Conservation (phyloP, 306 rosid species). For the Quillaja saponaria region DNA sequence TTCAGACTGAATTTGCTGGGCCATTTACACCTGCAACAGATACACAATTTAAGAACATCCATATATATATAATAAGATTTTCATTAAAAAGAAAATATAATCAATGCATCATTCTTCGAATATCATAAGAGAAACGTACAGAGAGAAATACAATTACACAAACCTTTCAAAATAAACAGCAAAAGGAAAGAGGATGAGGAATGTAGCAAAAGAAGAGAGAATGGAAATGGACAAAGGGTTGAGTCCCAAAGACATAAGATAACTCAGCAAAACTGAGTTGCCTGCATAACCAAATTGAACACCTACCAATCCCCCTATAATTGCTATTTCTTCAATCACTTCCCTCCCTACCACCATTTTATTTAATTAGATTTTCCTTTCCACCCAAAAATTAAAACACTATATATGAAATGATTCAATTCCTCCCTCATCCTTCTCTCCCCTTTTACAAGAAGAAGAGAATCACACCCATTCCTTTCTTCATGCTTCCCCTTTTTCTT, state of each 20-base stretch:
- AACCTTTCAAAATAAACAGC: slow-evolving; percentile 80
- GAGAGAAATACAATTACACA: neutral
- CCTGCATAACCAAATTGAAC: slow-evolving; percentile 71
- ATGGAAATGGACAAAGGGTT: slow-evolving; percentile 58
- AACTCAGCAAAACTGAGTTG: slow-evolving; percentile 56
- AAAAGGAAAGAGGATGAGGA: slow-evolving; percentile 62
- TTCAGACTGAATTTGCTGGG: slow-evolving; percentile 48
- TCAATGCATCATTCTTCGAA: neutral
- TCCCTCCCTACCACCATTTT: slow-evolving; percentile 19
- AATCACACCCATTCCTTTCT: slow-evolving; percentile 1
- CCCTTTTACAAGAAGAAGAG: neutral
- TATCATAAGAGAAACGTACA: neutral
- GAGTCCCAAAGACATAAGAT: slow-evolving; percentile 70
- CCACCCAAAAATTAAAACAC: neutral
- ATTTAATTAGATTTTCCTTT: neutral
- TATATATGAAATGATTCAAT: neutral
- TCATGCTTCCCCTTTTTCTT: neutral
- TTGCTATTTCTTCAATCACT: slow-evolving; percentile 44
- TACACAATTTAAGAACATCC: slow-evolving; percentile 3
- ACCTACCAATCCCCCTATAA: slow-evolving; percentile 60
- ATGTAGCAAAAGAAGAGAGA: slow-evolving; percentile 60
- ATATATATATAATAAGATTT: neutral
- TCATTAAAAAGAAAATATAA: neutral
- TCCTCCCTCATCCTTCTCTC: no score
- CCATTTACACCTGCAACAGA: slow-evolving; percentile 64